Conservation (phyloP, 495 filamentous ascomycete species). For the Lentithecium fluviatile region DNA sequence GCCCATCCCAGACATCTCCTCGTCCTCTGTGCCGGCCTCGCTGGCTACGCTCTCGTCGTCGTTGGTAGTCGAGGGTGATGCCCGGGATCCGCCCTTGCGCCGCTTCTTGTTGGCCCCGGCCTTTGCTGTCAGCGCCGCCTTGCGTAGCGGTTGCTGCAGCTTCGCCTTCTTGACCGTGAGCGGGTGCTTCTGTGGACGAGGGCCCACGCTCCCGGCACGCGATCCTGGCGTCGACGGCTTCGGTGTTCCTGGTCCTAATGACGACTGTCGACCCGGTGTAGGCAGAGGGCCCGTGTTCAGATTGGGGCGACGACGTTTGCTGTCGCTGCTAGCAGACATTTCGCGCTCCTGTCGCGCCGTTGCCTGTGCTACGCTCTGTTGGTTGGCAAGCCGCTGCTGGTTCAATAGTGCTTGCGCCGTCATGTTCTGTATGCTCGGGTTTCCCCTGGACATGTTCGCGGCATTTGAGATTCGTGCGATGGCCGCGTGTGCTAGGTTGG, state of each 20-base stretch:
- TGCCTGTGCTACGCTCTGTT: constrained; percentile 25
- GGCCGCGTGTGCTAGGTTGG: constrained; percentile 40
- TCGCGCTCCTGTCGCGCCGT: constrained; percentile 56
- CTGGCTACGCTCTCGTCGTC: constrained; percentile 39
- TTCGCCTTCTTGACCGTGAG: constrained; percentile 60
- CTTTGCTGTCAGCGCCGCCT: constrained; percentile 44
- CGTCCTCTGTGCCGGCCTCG: constrained; percentile 36
- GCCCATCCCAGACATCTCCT: constrained; percentile 36
- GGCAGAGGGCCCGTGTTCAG: constrained; percentile 64
- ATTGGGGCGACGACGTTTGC: constrained; percentile 72
- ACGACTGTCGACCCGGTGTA: constrained; percentile 74
- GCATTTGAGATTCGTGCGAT: constrained; percentile 42
- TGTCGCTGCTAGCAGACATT: constrained; percentile 69
- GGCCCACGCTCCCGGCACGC: constrained; percentile 43
- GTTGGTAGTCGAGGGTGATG: constrained; percentile 38
- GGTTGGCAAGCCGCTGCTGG: constrained; percentile 26
- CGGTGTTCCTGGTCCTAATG: constrained; percentile 81
- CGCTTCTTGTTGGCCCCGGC: constrained; percentile 33
- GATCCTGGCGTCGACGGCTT: constrained; percentile 73
- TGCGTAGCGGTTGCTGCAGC: constrained; percentile 51
- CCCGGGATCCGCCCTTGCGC: constrained; percentile 25
- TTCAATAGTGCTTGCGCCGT: constrained; percentile 31
- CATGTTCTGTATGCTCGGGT: constrained; percentile 27
- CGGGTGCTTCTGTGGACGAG: constrained; percentile 56
- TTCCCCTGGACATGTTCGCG: constrained; percentile 26